phyloP scores from a whole-genome alignment of 73 alveolate species.

The Symbiodinium natans region DNA sequence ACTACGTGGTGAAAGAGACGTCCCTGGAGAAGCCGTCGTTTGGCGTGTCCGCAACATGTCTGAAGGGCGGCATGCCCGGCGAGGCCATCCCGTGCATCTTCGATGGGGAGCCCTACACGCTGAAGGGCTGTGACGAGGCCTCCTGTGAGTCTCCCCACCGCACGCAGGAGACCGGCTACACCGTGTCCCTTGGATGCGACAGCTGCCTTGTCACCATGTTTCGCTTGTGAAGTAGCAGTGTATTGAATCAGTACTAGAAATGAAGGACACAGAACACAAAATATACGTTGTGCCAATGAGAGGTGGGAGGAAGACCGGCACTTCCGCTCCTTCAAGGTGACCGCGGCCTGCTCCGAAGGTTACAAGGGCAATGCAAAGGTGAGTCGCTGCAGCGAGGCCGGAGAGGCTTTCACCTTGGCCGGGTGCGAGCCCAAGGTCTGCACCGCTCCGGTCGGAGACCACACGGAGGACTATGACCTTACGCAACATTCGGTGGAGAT shows the following conservation, averaged over 20 bases:
- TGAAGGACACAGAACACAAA: background rate
- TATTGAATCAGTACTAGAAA: too few species aligned
- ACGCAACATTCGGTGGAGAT: slow-evolving; percentile 11
- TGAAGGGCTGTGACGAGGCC: slow-evolving; percentile 48
- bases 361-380: slow-evolving; percentile 9
- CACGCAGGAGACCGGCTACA: slow-evolving; percentile 14
- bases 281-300: background rate
- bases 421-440: slow-evolving; percentile 80
- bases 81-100: background rate
- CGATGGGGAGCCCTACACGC: slow-evolving; percentile 66
- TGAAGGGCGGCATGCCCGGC: slow-evolving; percentile 13
- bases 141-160: slow-evolving; percentile 37
- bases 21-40: slow-evolving; percentile 65
- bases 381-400: slow-evolving; percentile 33
- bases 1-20: background rate
- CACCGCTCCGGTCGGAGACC: slow-evolving; percentile 8
- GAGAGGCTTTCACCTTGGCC: slow-evolving; percentile 12
- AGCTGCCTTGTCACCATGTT: background rate
- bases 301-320: slow-evolving; percentile 47
- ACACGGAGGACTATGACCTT: background rate
- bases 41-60: slow-evolving; percentile 42
- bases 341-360: slow-evolving; percentile 46
- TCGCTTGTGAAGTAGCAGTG: background rate
- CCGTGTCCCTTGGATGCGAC: slow-evolving; percentile 23
- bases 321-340: slow-evolving; percentile 40